Evolutionary conservation across 768 basidiomycete species (phyloP).

Genomic region (Lentinula edodes): DNA sequence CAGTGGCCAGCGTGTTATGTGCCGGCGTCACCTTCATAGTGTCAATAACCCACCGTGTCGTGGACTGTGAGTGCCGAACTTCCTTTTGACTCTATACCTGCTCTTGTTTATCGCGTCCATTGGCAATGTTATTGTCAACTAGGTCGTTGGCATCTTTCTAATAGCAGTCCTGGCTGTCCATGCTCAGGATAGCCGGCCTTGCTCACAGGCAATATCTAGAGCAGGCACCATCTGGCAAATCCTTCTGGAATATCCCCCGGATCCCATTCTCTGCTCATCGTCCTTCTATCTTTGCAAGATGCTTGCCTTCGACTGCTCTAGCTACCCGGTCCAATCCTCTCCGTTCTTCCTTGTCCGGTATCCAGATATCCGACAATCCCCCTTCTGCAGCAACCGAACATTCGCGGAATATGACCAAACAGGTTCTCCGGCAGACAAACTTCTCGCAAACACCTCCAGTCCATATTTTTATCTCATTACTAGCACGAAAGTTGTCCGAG

Average conservation of each 20-base stretch:
- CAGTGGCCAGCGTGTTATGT: constrained; percentile 7
- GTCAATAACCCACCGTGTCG: background rate
- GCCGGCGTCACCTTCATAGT: background rate
- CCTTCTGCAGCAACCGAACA: background rate
- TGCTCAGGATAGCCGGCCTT: constrained; percentile 62
- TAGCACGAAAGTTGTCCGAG: background rate
- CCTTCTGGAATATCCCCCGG: background rate
- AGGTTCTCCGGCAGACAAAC: background rate
- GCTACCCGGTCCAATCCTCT: background rate
- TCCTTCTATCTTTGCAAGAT: constrained; percentile 11
- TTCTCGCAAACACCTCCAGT: background rate
- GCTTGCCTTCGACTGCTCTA: constrained; percentile 4
- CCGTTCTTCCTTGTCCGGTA: constrained; percentile 6
- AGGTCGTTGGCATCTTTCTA: constrained; percentile 8
- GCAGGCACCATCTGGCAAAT: constrained; percentile 22
- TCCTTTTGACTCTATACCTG: background rate
- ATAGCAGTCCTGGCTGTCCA: constrained; percentile 53
- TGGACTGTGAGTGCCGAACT: background rate
- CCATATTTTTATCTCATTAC: background rate
- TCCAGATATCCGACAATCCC: background rate
- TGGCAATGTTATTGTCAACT: background rate
- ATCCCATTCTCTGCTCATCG: constrained; percentile 6
- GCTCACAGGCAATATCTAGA: constrained; percentile 49
- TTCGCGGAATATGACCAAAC: background rate
- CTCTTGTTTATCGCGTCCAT: background rate